Base-by-base conservation (phyloP, 371 early-diverging fungal genomes). In the Dentiscutata heterogama region DNA sequence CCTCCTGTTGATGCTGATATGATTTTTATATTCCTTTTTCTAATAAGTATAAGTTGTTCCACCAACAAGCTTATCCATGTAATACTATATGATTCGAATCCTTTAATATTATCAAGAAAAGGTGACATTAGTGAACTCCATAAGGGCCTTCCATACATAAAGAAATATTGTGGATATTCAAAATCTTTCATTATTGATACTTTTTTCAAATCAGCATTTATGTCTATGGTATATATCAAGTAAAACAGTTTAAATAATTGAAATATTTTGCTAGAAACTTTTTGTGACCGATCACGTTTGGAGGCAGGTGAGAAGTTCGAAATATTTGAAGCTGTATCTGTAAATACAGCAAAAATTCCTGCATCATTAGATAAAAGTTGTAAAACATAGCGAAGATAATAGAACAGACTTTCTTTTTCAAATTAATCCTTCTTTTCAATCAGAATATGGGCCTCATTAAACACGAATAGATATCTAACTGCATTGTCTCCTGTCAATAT, bases 131-230 rank as follows among this genome's bases (percentile, higher is more conserved):
- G 56, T 74, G 54, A 54, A 74, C 56, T 54, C 74, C 74, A 74
- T n/a, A 74, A 46, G 53, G 58, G 74, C 27, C 74, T 51, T 29
- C 74, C 74, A 74, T 74, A 74, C 31, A 27, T n/a, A 74, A 74
- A 74, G 25, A 74, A 74, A 29, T 56, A 27, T 54, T 74, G 74
- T 54, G 74, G 74, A 54, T 51, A 4, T 70, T 70, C 71, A 70
- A 50, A 11, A 16, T 70, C 42, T 6, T 14, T 46, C 13, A 14
- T 5, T 46, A 8, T 71, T 46, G 11, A 10, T 1, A 10, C 46
- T 46, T 46, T 46, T 11, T 42, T 46, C 46, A 70, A n/a, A 70
- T 70, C 39, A 22, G 18, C 20, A 18, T 70, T 39, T n/a, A 51
- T 42, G 25, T 70, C 71, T 18, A 71, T 8, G 8, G 72, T 71